A percentile compares a stretch with the other conserved stretches of the same genome.
phyloP scores from a whole-genome alignment of 805 yeast genomes.

The Lipomyces spencermartinsiae region DNA sequence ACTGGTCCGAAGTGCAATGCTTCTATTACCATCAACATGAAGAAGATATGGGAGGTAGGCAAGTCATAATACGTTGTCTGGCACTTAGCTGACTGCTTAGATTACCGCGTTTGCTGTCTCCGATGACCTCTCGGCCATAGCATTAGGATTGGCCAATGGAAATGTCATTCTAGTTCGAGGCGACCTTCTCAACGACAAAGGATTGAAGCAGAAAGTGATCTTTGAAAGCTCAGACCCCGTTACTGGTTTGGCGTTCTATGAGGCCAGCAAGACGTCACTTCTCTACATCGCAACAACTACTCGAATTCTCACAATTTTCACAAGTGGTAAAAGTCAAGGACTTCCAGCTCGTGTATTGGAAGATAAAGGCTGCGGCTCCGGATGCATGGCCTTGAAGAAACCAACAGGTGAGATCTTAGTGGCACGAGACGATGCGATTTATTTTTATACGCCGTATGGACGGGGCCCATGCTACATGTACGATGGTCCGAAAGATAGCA shows the following conservation, averaged over 20 bases:
- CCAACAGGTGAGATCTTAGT: slow-evolving; percentile 61
- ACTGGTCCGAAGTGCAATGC: slow-evolving; percentile 61
- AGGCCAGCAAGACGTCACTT: slow-evolving; percentile 53
- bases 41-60: slow-evolving; percentile 75
- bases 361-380: slow-evolving; percentile 55
- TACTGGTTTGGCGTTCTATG: slow-evolving; percentile 71
- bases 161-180: slow-evolving; percentile 82
- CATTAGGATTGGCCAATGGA: slow-evolving; percentile 85
- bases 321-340: slow-evolving; percentile 79
- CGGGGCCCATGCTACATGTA: slow-evolving; percentile 59
- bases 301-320: slow-evolving; percentile 70
- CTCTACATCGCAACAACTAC: slow-evolving; percentile 79
- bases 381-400: slow-evolving; percentile 49
- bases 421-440: slow-evolving; percentile 67
- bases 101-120: slow-evolving; percentile 64
- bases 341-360: slow-evolving; percentile 61
- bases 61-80: not conserved
- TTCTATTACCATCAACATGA: slow-evolving; percentile 67
- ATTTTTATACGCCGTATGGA: slow-evolving; percentile 64
- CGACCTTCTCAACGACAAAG: slow-evolving; percentile 84
- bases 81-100: slow-evolving; percentile 32
- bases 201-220: slow-evolving; percentile 82
- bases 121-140: slow-evolving; percentile 64
- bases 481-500: slow-evolving; percentile 61
- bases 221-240: slow-evolving; percentile 80